Evolutionary conservation across 2,329 filamentous ascomycete genomes (phyloP).

Genomic region (Akanthomyces uredinophilus): DNA sequence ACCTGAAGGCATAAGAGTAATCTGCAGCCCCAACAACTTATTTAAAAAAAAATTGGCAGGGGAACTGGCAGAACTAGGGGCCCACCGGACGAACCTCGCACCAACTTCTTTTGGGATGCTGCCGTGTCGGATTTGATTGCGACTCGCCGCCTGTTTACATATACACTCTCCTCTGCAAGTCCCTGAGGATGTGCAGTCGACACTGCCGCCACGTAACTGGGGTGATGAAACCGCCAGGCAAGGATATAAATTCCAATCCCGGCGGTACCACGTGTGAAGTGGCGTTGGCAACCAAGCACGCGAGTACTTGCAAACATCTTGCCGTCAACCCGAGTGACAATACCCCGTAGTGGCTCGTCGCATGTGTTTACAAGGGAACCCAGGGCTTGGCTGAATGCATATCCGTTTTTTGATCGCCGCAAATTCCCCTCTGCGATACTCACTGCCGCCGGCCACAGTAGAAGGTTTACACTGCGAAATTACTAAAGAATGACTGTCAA

Average conservation of each 20-base stretch:
- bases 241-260: background rate
- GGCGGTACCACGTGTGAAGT: slow-evolving; percentile 7
- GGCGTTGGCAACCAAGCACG: background rate
- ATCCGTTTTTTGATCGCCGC: no score
- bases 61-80: background rate
- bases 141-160: background rate
- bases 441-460: background rate
- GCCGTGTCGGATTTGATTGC: background rate
- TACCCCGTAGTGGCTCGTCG: no score
- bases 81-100: background rate
- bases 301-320: background rate
- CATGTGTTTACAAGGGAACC: no score
- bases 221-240: slow-evolving; percentile 10
- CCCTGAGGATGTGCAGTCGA: background rate
- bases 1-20: background rate
- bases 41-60: background rate
- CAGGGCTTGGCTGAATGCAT: no score
- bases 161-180: background rate
- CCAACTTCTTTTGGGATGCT: background rate
- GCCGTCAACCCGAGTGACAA: background rate
- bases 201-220: slow-evolving; percentile 1
- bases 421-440: no score
- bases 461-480: background rate
- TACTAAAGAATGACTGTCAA: background rate
- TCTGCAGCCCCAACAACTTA: background rate